These are phyloP conservation scores for Rhododendron ovatum DNA, from an alignment of 148 eudicot genomes.

Conservation along the genomic window DNA sequence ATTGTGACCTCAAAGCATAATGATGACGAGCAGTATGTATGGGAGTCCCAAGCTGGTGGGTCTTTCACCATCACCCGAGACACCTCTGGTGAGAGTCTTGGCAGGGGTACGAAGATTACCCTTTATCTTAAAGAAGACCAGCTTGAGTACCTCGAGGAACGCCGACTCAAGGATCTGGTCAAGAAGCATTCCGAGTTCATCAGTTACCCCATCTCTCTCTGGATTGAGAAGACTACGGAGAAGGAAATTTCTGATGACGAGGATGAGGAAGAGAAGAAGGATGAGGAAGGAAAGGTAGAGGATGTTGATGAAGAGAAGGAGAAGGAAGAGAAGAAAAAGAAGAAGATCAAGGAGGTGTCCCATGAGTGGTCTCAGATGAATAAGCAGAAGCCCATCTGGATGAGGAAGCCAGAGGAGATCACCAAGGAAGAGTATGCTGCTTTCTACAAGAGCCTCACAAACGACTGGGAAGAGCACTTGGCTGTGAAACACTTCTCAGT, in stretches of 20 bases:
- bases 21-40: constrained; percentile 68
- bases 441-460: constrained; percentile 69
- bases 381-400: constrained; percentile 82
- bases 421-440: constrained; percentile 70
- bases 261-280: constrained; percentile 77
- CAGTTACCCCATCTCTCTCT: constrained; percentile 82
- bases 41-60: constrained; percentile 81
- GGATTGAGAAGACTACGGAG: constrained; percentile 78
- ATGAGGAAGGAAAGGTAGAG: constrained; percentile 77
- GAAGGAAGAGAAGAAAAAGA: constrained; percentile 78
- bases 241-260: constrained; percentile 84
- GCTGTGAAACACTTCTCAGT: constrained; percentile 89
- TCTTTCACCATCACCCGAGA: constrained; percentile 81
- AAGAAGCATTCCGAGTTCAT: constrained; percentile 81
- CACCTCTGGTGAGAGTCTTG: constrained; percentile 60
- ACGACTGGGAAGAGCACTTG: constrained; percentile 81
- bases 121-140: constrained; percentile 72
- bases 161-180: constrained; percentile 68
- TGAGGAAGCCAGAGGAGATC: constrained; percentile 93
- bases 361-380: constrained; percentile 66
- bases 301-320: constrained; percentile 82
- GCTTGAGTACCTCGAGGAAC: constrained; percentile 80
- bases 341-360: constrained; percentile 84
- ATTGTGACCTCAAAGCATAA: constrained; percentile 81
- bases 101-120: constrained; percentile 76